Conservation (phyloP, 2,329 filamentous ascomycete species). For the Ceratocystis cubensis region DNA sequence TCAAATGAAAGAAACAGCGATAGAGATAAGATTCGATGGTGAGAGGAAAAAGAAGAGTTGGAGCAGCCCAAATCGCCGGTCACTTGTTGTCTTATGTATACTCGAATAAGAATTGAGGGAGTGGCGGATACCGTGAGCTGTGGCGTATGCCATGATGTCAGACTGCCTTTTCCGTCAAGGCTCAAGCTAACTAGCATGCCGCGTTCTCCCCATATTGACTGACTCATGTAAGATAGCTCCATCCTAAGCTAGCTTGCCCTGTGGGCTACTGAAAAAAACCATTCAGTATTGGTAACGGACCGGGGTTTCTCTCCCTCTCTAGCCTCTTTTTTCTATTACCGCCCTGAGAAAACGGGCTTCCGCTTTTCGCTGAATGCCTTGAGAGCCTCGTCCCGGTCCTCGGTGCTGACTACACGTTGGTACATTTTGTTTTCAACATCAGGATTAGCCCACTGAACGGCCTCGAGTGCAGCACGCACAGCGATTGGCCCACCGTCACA, state of each 20-base stretch:
- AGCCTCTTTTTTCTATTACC: slow-evolving; percentile 27
- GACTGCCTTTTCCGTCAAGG: neutral
- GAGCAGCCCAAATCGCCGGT: neutral
- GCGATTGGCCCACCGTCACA: slow-evolving; percentile 83
- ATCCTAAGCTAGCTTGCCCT: neutral
- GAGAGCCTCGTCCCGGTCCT: slow-evolving; percentile 80
- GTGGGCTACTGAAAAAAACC: neutral
- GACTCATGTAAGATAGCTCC: slow-evolving; percentile 3
- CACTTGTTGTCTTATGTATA: slow-evolving; percentile 2
- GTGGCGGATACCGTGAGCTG: slow-evolving; percentile 5
- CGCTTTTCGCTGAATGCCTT: slow-evolving; percentile 62
- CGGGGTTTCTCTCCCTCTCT: neutral
- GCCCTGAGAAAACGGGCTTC: slow-evolving; percentile 45
- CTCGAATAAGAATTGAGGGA: neutral
- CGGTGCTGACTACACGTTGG: slow-evolving; percentile 65
- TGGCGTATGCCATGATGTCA: slow-evolving; percentile 17
- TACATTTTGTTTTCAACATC: slow-evolving; percentile 81
- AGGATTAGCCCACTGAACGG: slow-evolving; percentile 60
- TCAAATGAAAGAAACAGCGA: neutral
- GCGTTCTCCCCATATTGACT: neutral
- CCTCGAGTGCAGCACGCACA: slow-evolving; percentile 63
- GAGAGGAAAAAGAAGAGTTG: neutral
- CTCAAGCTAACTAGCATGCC: neutral
- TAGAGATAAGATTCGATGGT: neutral
- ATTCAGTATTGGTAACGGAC: neutral